Conservation (phyloP, 2,329 filamentous ascomycete species). For the Exophiala alcalophila region DNA sequence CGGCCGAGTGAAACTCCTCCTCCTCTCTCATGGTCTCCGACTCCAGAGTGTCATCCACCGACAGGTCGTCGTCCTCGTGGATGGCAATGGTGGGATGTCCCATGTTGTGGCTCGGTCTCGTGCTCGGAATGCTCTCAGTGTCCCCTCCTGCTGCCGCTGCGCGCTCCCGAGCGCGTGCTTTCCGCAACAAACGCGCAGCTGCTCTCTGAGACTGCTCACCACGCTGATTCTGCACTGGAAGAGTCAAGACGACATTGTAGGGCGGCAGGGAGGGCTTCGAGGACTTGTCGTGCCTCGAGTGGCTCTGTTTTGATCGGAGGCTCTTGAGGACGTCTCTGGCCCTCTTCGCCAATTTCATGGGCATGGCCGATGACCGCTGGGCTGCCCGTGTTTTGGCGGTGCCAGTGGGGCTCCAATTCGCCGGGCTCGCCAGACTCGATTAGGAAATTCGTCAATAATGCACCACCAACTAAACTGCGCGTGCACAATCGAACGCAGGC, state of each 20-base stretch:
- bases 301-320: slow-evolving; percentile 20
- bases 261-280: slow-evolving; percentile 6
- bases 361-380: neutral
- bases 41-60: slow-evolving; percentile 7
- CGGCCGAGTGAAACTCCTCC: slow-evolving; percentile 34
- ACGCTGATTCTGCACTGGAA: slow-evolving; percentile 1
- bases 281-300: slow-evolving; percentile 7
- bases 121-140: slow-evolving; percentile 14
- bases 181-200: slow-evolving; percentile 17
- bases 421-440: slow-evolving; percentile 4
- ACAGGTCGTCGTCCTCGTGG: slow-evolving; percentile 25
- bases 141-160: slow-evolving; percentile 17
- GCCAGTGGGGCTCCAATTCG: slow-evolving; percentile 7
- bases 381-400: slow-evolving; percentile 10
- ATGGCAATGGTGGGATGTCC: slow-evolving; percentile 26
- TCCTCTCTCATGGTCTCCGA: slow-evolving; percentile 5
- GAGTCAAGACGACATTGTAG: slow-evolving; percentile 14
- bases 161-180: too few species aligned
- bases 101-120: slow-evolving; percentile 24
- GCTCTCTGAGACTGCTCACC: neutral
- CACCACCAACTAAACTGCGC: neutral
- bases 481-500: too few species aligned
- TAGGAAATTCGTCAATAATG: slow-evolving; percentile 22
- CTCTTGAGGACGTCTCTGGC: slow-evolving; percentile 21
- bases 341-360: slow-evolving; percentile 23